Base-by-base conservation (phyloP, 371 early-diverging fungal species). In the Mucor mucedo region DNA sequence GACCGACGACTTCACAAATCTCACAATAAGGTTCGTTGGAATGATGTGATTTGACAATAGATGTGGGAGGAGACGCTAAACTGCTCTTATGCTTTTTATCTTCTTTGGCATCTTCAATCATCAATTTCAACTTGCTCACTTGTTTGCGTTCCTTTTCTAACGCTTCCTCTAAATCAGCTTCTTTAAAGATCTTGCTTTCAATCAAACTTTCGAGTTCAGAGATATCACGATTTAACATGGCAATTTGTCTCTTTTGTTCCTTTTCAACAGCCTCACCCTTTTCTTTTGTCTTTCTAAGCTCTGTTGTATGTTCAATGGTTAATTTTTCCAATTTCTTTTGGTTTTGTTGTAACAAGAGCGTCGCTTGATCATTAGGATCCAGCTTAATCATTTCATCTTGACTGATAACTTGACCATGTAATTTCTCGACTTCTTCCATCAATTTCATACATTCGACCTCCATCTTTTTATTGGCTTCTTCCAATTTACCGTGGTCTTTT, bases 171-270 rank as follows among this genome's bases (percentile, higher is more conserved):
- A 90, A 77, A 67, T 93, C 93, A 0, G 88, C 82, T 49, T 93
- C 90, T 57, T 81, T 84, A 68, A 92, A 93, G 42, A 89, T 83
- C 73, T 88, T 91, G 69, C 87, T 86, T 68, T 93, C 93, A 47
- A 92, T 84, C 58, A 93, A 59, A 21, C 82, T 73, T 52, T 92
- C 93, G 7, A 91, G 70, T 14, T 86, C 89, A 8, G 86, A 81
- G 4, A 93, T 75, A 62, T 93, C 91, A 42, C 88, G 85, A 58
- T 88, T 84, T 38, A 91, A 68, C 33, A 69, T 63, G 4, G 67
- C 65, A n/a, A 90, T 68, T 40, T 90, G 87, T 30, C 70, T 73
- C 49, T 87, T 75, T 66, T 89, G 87, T 40, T 79, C 71, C 35
- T 80, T 78, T 52, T 89, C 88, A 28, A 83, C 59, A 0, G 87